These are phyloP conservation scores for Sugiyamaella sp. DNA, from an alignment of 1,139 yeast species.

Conservation along the genomic window DNA sequence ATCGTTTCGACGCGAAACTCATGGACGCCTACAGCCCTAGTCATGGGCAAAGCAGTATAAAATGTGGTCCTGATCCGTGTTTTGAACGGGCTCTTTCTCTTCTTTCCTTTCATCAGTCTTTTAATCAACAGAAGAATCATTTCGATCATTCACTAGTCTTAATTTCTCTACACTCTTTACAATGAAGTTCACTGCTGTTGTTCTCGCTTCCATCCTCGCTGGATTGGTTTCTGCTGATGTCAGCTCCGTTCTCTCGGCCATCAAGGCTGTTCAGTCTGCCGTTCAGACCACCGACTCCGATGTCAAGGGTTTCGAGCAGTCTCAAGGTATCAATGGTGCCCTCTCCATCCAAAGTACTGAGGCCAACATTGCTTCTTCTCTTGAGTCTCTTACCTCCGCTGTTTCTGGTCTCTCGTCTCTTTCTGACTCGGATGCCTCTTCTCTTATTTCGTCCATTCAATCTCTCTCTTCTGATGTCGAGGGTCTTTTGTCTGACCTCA, in stretches of 20 bases:
- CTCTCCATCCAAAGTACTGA: slow-evolving; percentile 23
- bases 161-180: neutral
- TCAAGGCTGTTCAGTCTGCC: slow-evolving; percentile 20
- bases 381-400: slow-evolving; percentile 13
- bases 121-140: neutral
- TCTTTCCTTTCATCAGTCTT: neutral
- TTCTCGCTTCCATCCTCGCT: slow-evolving; percentile 13
- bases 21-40: too few species aligned
- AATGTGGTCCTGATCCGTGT: neutral
- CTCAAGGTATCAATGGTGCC: slow-evolving; percentile 29
- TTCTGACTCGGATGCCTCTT: slow-evolving; percentile 9
- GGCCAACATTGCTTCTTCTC: slow-evolving; percentile 12
- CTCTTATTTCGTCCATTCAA: slow-evolving; percentile 19
- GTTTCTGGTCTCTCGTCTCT: slow-evolving; percentile 2
- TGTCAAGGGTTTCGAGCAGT: slow-evolving; percentile 22
- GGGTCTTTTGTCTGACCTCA: slow-evolving; percentile 22
- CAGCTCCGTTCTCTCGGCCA: slow-evolving; percentile 17
- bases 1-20: neutral
- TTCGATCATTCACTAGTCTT: slow-evolving; percentile 1
- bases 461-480: slow-evolving; percentile 21
- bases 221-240: slow-evolving; percentile 21
- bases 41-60: neutral
- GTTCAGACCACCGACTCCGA: slow-evolving; percentile 25
- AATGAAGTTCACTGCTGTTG: slow-evolving; percentile 9
- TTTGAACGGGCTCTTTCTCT: neutral